Evolutionary conservation across 768 basidiomycete genomes (phyloP).

Genomic region (Tricholoma flavovirens): DNA sequence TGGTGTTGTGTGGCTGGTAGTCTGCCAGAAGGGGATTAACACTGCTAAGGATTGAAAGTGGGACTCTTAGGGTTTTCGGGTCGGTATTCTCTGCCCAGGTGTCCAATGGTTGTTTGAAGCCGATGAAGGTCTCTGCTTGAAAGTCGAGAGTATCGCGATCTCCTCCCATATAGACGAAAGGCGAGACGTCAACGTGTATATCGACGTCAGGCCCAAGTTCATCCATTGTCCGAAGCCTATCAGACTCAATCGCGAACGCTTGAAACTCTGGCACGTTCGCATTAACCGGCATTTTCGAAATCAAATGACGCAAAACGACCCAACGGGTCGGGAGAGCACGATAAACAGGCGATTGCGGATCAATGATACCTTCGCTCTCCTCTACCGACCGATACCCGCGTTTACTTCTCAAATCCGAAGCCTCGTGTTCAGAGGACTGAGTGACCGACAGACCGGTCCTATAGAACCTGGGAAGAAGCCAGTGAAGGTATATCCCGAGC

Average conservation of each 20-base stretch:
- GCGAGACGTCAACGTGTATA: neutral
- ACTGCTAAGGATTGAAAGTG: neutral
- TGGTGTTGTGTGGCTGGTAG: neutral
- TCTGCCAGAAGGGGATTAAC: neutral
- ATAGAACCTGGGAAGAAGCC: neutral
- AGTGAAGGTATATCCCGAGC: conserved; percentile 1
- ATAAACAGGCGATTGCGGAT: neutral
- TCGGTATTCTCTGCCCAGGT: neutral
- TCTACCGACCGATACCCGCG: neutral
- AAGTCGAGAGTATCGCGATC: neutral
- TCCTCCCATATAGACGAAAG: neutral
- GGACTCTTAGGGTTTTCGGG: neutral
- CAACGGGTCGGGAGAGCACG: neutral
- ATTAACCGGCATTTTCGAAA: neutral
- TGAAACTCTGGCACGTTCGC: neutral
- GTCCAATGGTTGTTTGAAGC: neutral
- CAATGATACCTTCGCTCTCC: neutral
- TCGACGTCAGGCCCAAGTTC: neutral
- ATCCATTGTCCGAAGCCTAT: neutral
- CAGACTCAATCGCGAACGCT: neutral
- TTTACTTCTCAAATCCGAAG: neutral
- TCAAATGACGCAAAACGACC: neutral
- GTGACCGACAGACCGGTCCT: neutral
- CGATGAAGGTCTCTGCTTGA: neutral
- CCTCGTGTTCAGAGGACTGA: neutral